Percentiles rank a stretch among this genome's conserved stretches.
These are phyloP conservation scores for Aquilaria agallochum DNA, from an alignment of 441 rosid genomes.

Conservation along the genomic window DNA sequence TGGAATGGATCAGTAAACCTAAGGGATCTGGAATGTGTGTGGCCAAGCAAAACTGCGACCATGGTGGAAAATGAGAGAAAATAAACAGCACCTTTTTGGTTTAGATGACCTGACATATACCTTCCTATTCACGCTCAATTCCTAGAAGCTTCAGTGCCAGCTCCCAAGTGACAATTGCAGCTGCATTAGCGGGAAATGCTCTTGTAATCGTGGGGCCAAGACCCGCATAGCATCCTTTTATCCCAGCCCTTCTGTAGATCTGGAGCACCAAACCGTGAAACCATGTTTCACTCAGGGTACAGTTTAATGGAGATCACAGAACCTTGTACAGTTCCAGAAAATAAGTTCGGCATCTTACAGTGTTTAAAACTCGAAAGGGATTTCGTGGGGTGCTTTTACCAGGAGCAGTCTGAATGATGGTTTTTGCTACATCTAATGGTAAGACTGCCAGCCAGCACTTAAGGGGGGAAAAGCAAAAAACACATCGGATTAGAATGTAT, in stretches of 20 bases:
- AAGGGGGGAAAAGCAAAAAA: conserved; percentile 9
- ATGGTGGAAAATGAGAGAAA: conserved; percentile 9
- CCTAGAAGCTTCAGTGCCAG: conserved; percentile 74
- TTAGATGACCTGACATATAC: not conserved
- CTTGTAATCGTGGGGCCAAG: conserved; percentile 74
- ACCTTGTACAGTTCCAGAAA: not conserved
- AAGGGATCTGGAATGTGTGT: not conserved
- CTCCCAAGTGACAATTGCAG: conserved; percentile 94
- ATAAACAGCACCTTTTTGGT: conserved; percentile 3
- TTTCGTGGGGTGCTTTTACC: conserved; percentile 52
- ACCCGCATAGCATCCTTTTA: conserved; percentile 82
- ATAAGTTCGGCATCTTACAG: conserved; percentile 33
- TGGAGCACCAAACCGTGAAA: conserved; percentile 24
- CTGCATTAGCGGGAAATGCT: conserved; percentile 96
- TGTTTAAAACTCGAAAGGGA: conserved; percentile 61
- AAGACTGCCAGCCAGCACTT: conserved; percentile 81
- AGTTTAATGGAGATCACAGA: not conserved
- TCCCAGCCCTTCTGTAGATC: conserved; percentile 69
- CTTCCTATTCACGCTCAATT: conserved; percentile 37
- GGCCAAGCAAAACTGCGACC: conserved; percentile 11
- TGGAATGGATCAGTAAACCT: not conserved
- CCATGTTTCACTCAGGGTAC: not conserved
- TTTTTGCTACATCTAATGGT: conserved; percentile 90
- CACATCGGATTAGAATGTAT: conserved; percentile 1
- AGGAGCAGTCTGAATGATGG: conserved; percentile 75